A percentile compares a stretch with the other conserved stretches of the same genome.
Evolutionary conservation across 2,329 filamentous ascomycete genomes (phyloP).

Genomic region (Penicillium thymicola): DNA sequence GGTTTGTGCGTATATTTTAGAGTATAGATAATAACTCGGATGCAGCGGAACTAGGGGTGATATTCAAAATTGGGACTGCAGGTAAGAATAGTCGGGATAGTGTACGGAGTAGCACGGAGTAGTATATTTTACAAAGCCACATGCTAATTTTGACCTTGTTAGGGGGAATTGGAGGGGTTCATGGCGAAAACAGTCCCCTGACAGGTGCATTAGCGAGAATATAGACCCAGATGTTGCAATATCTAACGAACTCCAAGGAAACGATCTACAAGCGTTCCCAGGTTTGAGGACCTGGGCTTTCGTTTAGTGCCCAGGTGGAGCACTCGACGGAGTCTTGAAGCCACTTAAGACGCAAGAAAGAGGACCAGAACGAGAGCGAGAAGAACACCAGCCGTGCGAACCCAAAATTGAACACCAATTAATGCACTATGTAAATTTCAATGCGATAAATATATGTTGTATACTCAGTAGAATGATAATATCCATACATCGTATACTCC

Average conservation of each 20-base stretch:
- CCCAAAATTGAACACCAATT: background rate
- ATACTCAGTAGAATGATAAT: background rate
- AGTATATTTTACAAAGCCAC: background rate
- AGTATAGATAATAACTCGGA: background rate
- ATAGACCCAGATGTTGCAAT: background rate
- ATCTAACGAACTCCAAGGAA: background rate
- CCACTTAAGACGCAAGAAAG: background rate
- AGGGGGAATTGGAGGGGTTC: background rate
- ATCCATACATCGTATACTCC: background rate
- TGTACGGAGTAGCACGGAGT: too few species aligned
- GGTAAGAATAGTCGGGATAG: background rate
- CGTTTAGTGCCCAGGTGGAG: background rate
- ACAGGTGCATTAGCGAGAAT: conserved; percentile 7
- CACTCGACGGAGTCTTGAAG: background rate
- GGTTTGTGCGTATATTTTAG: background rate
- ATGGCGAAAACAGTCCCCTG: background rate
- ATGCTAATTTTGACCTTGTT: background rate
- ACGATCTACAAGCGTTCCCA: background rate
- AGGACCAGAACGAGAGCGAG: background rate
- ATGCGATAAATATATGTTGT: background rate
- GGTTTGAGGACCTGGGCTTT: background rate
- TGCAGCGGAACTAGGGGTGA: background rate
- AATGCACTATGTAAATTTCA: background rate
- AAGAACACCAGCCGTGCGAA: background rate
- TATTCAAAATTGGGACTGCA: background rate